Conservation (phyloP, 2,329 filamentous ascomycete genomes). For the Aureobasidium sp. region DNA sequence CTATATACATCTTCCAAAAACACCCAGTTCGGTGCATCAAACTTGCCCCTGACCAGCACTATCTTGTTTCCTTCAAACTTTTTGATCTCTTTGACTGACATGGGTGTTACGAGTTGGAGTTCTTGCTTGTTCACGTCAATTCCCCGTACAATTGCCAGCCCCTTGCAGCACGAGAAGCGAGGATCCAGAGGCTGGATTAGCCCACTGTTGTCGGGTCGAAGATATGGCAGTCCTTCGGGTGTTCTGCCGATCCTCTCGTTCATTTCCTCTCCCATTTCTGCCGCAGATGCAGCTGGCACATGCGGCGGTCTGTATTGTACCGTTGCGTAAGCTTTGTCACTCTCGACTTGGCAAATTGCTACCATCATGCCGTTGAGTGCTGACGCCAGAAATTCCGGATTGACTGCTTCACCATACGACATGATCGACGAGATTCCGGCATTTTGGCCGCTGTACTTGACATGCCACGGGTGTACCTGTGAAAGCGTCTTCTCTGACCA, state of each 20-base stretch:
- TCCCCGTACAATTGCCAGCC: constrained; percentile 62
- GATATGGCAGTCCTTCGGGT: constrained; percentile 55
- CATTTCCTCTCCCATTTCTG: constrained; percentile 15
- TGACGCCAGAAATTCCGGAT: constrained; percentile 53
- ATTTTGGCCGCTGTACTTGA: constrained; percentile 49
- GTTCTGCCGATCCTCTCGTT: constrained; percentile 32
- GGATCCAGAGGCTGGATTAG: constrained; percentile 50
- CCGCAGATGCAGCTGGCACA: neutral
- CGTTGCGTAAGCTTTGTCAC: constrained; percentile 21
- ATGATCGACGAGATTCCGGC: constrained; percentile 58
- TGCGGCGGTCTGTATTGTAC: constrained; percentile 8
- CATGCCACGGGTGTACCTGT: constrained; percentile 51
- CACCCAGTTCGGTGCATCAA: constrained; percentile 63
- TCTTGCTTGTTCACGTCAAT: constrained; percentile 50
- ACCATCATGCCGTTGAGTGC: constrained; percentile 65
- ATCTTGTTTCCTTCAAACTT: constrained; percentile 40
- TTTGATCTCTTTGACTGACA: constrained; percentile 31
- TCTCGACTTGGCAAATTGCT: constrained; percentile 57
- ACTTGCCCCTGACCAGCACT: constrained; percentile 60
- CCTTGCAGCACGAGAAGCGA: constrained; percentile 51
- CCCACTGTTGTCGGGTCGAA: constrained; percentile 48
- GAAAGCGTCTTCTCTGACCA: constrained; percentile 55
- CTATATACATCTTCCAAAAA: constrained; percentile 57
- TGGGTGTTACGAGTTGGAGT: constrained; percentile 61
- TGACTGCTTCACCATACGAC: constrained; percentile 59